Conservation (phyloP, 2,329 filamentous ascomycete species). For the Leptographium radiaticola region DNA sequence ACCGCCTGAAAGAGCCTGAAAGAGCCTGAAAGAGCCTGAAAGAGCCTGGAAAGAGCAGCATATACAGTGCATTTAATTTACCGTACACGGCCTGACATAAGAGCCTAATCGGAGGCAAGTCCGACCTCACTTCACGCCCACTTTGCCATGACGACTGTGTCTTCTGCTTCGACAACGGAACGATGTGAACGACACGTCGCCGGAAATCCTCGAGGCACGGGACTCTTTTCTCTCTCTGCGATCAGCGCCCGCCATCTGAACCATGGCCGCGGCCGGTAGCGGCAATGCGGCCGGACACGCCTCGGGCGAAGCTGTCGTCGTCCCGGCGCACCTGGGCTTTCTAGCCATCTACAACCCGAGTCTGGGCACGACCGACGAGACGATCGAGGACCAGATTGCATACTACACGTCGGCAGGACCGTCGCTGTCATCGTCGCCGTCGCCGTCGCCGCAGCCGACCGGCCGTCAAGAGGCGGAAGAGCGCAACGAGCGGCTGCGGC, state of each 20-base stretch:
- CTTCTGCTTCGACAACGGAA: not conserved
- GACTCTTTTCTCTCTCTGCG: not conserved
- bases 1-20: too few species aligned
- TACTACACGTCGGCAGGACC: constrained; percentile 58
- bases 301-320: constrained; percentile 7
- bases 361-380: constrained; percentile 47
- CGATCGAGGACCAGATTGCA: constrained; percentile 70
- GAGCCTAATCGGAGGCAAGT: not conserved
- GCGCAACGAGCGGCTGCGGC: constrained; percentile 74
- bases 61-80: too few species aligned
- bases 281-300: not conserved
- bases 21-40: too few species aligned
- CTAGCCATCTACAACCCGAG: constrained; percentile 86
- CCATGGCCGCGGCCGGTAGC: not conserved
- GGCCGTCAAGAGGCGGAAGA: constrained; percentile 44
- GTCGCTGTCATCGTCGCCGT: not conserved
- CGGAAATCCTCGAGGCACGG: not conserved
- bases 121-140: not conserved
- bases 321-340: constrained; percentile 78
- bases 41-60: too few species aligned
- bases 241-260: not conserved
- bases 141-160: not conserved
- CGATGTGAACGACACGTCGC: not conserved
- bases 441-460: constrained; percentile 13
- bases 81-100: not conserved